phyloP scores from a whole-genome alignment of 306 rosid genomes.

The Medicago ruthenica region DNA sequence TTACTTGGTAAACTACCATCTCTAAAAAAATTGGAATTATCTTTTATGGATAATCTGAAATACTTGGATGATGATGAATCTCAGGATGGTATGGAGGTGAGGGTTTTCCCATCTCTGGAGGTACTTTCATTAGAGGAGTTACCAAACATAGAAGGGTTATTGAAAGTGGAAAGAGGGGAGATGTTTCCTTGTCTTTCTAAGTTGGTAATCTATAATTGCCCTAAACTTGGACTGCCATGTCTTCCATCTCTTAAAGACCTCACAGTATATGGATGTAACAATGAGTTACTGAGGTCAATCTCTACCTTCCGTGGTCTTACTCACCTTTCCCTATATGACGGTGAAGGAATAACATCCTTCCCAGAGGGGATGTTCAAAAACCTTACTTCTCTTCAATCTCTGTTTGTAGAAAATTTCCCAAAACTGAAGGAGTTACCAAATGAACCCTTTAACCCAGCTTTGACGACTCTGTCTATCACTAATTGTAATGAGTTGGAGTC shows the following conservation, averaged over 20 bases:
- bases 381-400: neutral
- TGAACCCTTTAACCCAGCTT: too few species aligned
- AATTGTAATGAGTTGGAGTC: too few species aligned
- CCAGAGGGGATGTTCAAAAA: neutral
- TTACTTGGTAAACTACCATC: constrained; percentile 21
- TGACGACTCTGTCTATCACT: too few species aligned
- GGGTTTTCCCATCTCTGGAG: too few species aligned
- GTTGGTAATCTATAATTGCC: too few species aligned
- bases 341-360: neutral
- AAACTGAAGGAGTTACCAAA: neutral
- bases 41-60: neutral
- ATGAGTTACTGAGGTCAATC: constrained; percentile 1
- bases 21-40: neutral
- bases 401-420: neutral
- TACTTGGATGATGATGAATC: too few species aligned
- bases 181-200: too few species aligned
- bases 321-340: neutral
- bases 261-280: fast-evolving
- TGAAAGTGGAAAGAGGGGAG: too few species aligned
- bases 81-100: too few species aligned
- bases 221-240: constrained; percentile 2
- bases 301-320: neutral
- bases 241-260: neutral
- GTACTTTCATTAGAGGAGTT: too few species aligned
- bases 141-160: too few species aligned